Base-by-base conservation (phyloP, 2,329 filamentous ascomycete species). In the Ilyonectria destructans region DNA sequence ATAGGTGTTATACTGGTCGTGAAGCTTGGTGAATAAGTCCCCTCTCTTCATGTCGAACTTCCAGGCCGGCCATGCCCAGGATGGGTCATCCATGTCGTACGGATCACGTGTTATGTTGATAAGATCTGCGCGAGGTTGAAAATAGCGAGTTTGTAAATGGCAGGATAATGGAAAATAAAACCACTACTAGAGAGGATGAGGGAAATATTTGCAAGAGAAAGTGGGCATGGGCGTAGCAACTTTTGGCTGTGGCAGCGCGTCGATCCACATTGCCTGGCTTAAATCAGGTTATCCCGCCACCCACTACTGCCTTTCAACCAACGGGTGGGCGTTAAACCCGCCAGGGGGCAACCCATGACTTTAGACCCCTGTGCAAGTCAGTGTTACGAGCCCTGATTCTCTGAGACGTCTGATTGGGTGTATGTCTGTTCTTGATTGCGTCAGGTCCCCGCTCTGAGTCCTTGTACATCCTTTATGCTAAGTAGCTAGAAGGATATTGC, bases 41-140 rank as follows among this genome's bases (percentile, higher is more conserved):
- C 84, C 83, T 73, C 82, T 83, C 82, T 86, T 88, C 83, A 89
- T 83, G 72, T 85, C 87, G 80, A 89, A 89, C 76, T 89, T 89
- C 86, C 87, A 89, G 69, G 85, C 84, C 40, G 87, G 87, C 87
- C 87, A 89, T 70, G 82, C 79, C 74, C 78, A 81, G 69, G 77
- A 80, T 48, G 82, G 82, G 60, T 88, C 86, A 77, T 88, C 33
- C 33, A 35, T 35, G 33, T 35, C 86, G 23, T 69, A 70, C 62
- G 59, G 56, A n/a, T 10, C 31, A 23, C 9, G 43, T 29, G 43
- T 31, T 35, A 31, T 58, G 35, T 54, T 29, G 13, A 56, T 35
- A 62, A 57, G 61, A 56, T 21, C 13, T 45, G 59, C 6, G 60
- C 43, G 54, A 63, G n/a, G 37, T 33, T 35, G 45, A 45, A 59